Evolutionary conservation across 2,329 filamentous ascomycete genomes (phyloP), one percentile per base, ranked within the genome.

Genomic region (Cladosporium sp.): DNA sequence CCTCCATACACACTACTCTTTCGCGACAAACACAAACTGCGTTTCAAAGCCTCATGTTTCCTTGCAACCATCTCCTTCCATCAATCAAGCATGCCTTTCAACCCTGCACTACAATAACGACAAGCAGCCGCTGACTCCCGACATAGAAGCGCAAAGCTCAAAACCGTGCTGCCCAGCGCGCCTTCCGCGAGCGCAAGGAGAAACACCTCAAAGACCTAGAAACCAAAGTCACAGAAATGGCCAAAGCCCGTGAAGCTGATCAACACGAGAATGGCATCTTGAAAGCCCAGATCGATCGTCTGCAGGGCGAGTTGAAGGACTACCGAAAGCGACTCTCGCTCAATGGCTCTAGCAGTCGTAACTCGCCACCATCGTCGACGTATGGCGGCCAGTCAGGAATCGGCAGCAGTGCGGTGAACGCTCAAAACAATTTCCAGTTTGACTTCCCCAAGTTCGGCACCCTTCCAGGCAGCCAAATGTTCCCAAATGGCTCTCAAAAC

Each of bases 381-480:
- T 47, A 47, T 19, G 36, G 36, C 36, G 37, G 18, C 8, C 44
- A 47, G 22, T 47, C 44, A 13, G 24, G 36, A n/a, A n/a, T 34
- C 20, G 29, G 18, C 18, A 50, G 37, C 29, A 40, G 32, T 22
- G 37, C 30, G 12, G 87, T 66, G 90, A 48, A 48, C n/a, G 38
- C 22, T n/a, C 42, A 47, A 36, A 51, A 86, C 43, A 59, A 64
- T 66, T 97, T 97, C 65, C 85, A 92, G 59, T 97, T 99, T 61
- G 92, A 97, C 59, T 97, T 97, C 58, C 92, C 93, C 57, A 91
- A 88, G 65, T 97, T 99, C 63, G 93, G 93, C 41, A 80, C 84
- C 53, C 78, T 95, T 20, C 79, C 80, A 17, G 74, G 73, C 22
- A 69, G 73, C 3, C 76, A 79, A 54, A 71, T 80, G 11, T 75